Conservation (phyloP, 2,329 filamentous ascomycete species). For the Diaporthe vaccinii region DNA sequence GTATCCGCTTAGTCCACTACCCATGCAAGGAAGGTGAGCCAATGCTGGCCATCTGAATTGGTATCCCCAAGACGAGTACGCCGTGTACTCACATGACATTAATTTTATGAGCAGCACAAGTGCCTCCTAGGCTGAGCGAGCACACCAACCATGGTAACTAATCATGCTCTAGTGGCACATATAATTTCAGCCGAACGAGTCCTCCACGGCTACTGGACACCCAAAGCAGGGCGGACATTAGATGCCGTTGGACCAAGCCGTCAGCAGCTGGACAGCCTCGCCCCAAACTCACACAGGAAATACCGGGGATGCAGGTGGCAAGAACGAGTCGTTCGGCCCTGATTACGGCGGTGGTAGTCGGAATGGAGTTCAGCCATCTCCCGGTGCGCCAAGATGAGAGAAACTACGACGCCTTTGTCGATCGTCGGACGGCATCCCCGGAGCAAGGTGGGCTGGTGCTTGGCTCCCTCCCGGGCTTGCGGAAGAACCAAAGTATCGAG, state of each 20-base stretch:
- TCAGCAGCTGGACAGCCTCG: constrained; percentile 7
- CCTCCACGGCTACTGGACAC: background rate
- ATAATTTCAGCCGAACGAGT: background rate
- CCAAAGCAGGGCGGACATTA: background rate
- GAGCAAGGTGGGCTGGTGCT: background rate
- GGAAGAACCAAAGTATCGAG: constrained; percentile 22
- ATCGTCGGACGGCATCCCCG: constrained; percentile 22
- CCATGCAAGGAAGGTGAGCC: background rate
- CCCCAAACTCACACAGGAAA: background rate
- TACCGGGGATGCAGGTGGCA: constrained; percentile 8
- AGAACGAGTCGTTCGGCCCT: constrained; percentile 17
- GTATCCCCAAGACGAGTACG: background rate
- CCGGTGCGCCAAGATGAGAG: constrained; percentile 22
- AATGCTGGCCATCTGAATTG: background rate
- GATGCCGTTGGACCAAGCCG: background rate
- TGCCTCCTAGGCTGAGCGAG: background rate
- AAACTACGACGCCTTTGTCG: constrained; percentile 25
- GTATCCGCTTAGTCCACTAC: background rate
- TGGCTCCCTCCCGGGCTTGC: constrained; percentile 32
- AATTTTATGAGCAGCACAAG: background rate
- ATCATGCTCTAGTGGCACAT: background rate
- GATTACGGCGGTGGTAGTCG: constrained; percentile 3
- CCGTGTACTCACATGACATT: background rate
- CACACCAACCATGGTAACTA: background rate
- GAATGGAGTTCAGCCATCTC: constrained; percentile 6